Evolutionary conservation across 2,329 filamentous ascomycete genomes (phyloP).

Genomic region (Fusarium succisae): DNA sequence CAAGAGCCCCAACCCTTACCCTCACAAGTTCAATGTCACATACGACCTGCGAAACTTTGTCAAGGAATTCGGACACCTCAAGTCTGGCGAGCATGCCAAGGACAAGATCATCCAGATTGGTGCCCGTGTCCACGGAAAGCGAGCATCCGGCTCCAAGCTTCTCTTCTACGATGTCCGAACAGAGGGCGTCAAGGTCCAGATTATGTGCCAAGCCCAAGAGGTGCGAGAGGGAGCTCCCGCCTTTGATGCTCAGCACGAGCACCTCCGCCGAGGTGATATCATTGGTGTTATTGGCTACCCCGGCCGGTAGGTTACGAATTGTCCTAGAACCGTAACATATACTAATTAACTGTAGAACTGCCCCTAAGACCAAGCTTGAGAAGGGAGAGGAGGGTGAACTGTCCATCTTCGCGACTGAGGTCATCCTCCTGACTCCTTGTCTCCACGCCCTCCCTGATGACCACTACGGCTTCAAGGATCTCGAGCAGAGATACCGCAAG

Average conservation of each 20-base stretch:
- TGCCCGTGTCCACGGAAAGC: conserved; percentile 89
- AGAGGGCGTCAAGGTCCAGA: conserved; percentile 76
- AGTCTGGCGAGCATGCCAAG: conserved; percentile 85
- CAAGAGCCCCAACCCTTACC: conserved; percentile 67
- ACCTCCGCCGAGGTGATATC: conserved; percentile 90
- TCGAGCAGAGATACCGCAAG: conserved; percentile 92
- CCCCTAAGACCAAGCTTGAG: conserved; percentile 87
- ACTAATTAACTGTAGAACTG: conserved; percentile 66
- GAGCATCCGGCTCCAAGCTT: conserved; percentile 82
- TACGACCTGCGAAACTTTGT: conserved; percentile 85
- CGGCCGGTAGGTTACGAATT: conserved; percentile 35
- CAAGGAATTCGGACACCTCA: conserved; percentile 79
- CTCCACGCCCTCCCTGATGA: conserved; percentile 80
- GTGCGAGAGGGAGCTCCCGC: conserved; percentile 69
- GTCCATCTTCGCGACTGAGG: conserved; percentile 89
- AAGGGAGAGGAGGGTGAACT: conserved; percentile 81
- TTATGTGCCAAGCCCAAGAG: conserved; percentile 90
- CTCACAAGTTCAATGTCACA: conserved; percentile 88
- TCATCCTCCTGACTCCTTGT: conserved; percentile 88
- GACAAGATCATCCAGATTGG: conserved; percentile 81
- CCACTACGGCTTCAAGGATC: conserved; percentile 94
- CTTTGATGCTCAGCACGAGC: conserved; percentile 90
- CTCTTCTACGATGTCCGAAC: conserved; percentile 81
- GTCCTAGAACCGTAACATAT: neutral
- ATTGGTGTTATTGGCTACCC: conserved; percentile 66